Evolutionary conservation across 495 filamentous ascomycete genomes (phyloP).

Genomic region (Rhizodiscina lignyota): DNA sequence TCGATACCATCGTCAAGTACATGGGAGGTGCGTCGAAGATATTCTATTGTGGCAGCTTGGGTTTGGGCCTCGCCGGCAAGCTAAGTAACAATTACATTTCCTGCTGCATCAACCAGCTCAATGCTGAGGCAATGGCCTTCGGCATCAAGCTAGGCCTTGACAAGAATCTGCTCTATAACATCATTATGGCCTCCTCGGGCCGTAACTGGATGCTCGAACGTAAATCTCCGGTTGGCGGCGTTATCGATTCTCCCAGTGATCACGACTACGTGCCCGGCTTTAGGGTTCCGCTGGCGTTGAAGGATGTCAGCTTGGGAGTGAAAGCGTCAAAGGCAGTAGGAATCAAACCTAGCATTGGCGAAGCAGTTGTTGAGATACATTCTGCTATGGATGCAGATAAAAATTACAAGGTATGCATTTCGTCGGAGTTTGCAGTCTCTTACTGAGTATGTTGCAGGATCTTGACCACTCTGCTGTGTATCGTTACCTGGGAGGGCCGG

Average conservation of each 20-base stretch:
- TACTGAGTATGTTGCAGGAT: no score
- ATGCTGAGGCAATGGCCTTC: conserved; percentile 23
- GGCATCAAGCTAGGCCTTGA: conserved; percentile 26
- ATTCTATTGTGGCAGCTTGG: conserved; percentile 20
- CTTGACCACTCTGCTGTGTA: no score
- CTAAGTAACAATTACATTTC: conserved; percentile 27
- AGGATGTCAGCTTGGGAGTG: conserved; percentile 11
- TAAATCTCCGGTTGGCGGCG: conserved; percentile 22
- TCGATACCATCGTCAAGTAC: conserved; percentile 5
- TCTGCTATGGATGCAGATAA: no score
- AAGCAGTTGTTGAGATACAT: conserved; percentile 10
- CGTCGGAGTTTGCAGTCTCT: no score
- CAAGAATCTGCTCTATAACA: conserved; percentile 18
- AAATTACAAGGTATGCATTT: no score
- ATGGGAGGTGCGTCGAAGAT: conserved; percentile 17
- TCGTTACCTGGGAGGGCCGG: no score
- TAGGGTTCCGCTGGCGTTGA: conserved; percentile 20
- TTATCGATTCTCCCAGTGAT: conserved; percentile 21
- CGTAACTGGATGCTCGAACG: conserved; percentile 26
- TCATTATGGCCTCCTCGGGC: conserved; percentile 22
- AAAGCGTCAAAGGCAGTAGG: conserved; percentile 6
- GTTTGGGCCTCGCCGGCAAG: conserved; percentile 23
- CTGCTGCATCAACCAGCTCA: conserved; percentile 24
- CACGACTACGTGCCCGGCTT: conserved; percentile 24
- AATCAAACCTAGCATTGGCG: conserved; percentile 8